Conservation (phyloP, 306 rosid genomes). For the Hylodesmum podocarpum region DNA sequence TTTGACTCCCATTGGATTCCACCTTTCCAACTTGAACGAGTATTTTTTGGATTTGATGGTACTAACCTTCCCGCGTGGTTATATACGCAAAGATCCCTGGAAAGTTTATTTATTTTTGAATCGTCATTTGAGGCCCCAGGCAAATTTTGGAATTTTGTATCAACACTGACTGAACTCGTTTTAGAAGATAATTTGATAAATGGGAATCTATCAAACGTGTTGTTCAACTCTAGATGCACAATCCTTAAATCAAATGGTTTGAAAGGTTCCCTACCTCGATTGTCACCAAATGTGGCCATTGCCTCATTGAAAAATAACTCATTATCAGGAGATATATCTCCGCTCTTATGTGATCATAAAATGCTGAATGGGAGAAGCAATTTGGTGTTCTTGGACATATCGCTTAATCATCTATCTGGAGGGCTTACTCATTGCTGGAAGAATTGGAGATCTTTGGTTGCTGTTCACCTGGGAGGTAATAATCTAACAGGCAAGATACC, state of each 20-base stretch:
- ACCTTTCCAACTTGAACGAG: not conserved
- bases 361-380: not conserved
- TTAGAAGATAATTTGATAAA: not conserved
- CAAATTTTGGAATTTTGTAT: not conserved
- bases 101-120: not conserved
- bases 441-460: not conserved
- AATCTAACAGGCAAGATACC: not conserved
- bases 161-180: not conserved
- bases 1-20: not conserved
- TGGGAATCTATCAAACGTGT: not conserved
- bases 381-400: not conserved
- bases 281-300: not conserved
- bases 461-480: not conserved
- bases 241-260: not conserved
- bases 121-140: not conserved
- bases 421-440: not conserved
- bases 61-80: not conserved
- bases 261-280: not conserved
- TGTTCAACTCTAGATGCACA: not conserved
- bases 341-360: not conserved
- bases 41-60: not conserved
- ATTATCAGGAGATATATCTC: not conserved
- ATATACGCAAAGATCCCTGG: not conserved
- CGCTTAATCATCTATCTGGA: not conserved
- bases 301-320: not conserved